phyloP scores from a whole-genome alignment of 179 eudicot genomes.

The Dionaea muscipula region DNA sequence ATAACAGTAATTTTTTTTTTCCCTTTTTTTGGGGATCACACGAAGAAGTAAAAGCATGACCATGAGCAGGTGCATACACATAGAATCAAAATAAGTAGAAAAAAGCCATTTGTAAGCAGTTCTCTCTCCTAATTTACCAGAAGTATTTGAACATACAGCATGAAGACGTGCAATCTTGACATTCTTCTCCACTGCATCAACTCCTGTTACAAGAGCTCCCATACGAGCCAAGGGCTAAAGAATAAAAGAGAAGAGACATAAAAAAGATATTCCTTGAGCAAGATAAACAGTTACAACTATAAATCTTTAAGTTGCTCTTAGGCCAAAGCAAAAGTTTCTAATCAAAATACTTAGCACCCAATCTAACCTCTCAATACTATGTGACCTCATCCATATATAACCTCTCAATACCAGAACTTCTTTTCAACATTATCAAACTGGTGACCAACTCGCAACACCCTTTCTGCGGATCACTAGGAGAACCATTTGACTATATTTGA shows the following conservation, averaged over 20 bases:
- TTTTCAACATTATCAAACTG: too few species aligned
- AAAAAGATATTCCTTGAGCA: too few species aligned
- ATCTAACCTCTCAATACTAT: too few species aligned
- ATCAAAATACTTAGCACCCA: too few species aligned
- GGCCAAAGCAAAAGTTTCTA: too few species aligned
- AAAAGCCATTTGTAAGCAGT: background rate
- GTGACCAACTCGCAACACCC: too few species aligned
- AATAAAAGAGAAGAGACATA: slow-evolving; percentile 8
- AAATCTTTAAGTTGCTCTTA: too few species aligned
- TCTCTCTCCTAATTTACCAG: background rate
- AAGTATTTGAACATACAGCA: slow-evolving; percentile 44
- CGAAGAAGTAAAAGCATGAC: background rate
- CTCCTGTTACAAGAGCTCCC: slow-evolving; percentile 87
- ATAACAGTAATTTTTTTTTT: background rate
- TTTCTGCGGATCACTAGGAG: too few species aligned
- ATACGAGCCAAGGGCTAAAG: slow-evolving; percentile 88
- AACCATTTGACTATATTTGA: too few species aligned
- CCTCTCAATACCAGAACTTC: too few species aligned
- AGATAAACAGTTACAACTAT: background rate
- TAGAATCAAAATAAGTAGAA: background rate
- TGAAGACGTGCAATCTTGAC: slow-evolving; percentile 83
- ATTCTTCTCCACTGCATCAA: slow-evolving; percentile 90
- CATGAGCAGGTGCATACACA: background rate
- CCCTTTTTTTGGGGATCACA: too few species aligned
- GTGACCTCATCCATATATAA: too few species aligned